Evolutionary conservation across 768 basidiomycete genomes (phyloP), one percentile per base, ranked within the genome.

Genomic region (Cyclocybe aegerita): DNA sequence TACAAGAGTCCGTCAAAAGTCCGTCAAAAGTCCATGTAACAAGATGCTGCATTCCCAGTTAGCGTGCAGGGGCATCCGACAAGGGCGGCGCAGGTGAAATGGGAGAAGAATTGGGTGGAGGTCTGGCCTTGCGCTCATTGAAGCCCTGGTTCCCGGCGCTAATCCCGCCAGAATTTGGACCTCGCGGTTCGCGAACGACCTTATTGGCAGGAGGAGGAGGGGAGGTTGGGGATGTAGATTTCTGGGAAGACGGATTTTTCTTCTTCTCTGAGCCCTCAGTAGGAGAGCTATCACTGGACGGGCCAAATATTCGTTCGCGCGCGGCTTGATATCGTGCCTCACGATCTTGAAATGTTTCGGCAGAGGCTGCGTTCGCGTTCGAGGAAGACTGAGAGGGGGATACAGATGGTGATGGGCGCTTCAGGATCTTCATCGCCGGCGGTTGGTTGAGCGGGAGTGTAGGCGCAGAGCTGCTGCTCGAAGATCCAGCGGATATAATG

Each of bases 271-370:
- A 39, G 7, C 32, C 30, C n/a, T 41, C 49, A 14, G 3, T 23
- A 23, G 42, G 29, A 1, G 50, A 32, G 11, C 50, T 54, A 7
- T 52, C 57, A 23, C 46, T 59, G 3, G 55, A 53, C 23, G 56
- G 57, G 3, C 83, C 82, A 53, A 90, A 91, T 46, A 91, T 90
- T 15, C 89, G 76, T 48, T 85, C 81, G 23, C 89, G 71, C 2
- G 89, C 88, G 14, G 82, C 86, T 49, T 84, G 78, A 63, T 91
- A 91, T 47, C 82, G 77, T 12, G 80, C 84, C 62, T 89, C 88
- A 37, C 88, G 79, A 48, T 88, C 85, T 32, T 81, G 77, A 3
- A 87, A 69, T 3, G 78, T 67, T 39, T 73, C 72, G 6, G 58
- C 58, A 9, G 55, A 56, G 3, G 61, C 39, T 9, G 65, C 54